Base-by-base conservation (phyloP, 306 rosid species). In the Rosa chinensis region DNA sequence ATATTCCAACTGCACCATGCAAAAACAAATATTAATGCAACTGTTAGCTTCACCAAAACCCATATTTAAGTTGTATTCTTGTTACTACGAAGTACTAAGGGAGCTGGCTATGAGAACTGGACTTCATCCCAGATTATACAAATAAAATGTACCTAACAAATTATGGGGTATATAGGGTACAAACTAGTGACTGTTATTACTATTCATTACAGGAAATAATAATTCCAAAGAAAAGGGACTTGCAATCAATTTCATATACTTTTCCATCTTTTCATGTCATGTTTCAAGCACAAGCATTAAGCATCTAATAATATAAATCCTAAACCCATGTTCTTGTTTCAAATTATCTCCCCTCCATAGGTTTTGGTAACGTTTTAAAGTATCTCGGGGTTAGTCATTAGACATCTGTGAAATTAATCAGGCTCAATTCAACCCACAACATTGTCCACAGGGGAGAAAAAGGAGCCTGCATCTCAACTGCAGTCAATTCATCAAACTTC, bases 1-100 rank as follows among this genome's bases (percentile, higher is more conserved):
- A 90, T 78, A 73, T 88, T 80, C 99, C 99, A 96, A 84, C 99
- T 96, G 88, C 84, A 84, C 61, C 77, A 84, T 21, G 40, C 50
- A 49, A 81, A 64, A 81, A 55, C 37, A 53, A 80, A 39, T 25
- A 64, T 72, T 37, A 39, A 11, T n/a, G 4, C 11, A 62, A 40
- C 77, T 62, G 23, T 37, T 32, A 28, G 77, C 28, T 52, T 35
- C 12, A 59, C 23, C 21, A 76, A 71, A 37, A 66, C 67, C 50
- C 61, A 52, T n/a, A 40, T 17, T 2, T 37, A 75, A 25, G n/a
- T 12, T 6, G 23, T 74, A 23, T 18, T 25, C 28, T 21, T 70
- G 68, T 61, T 4, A 62, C 43, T 47, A 70, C 53, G 25, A 39
- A 59, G 40, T 23, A 70, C 70, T 23, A 23, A 39, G 25, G 43